phyloP scores from a whole-genome alignment of 1,139 yeast species.

The Kurtzmaniella quercitrusa region DNA sequence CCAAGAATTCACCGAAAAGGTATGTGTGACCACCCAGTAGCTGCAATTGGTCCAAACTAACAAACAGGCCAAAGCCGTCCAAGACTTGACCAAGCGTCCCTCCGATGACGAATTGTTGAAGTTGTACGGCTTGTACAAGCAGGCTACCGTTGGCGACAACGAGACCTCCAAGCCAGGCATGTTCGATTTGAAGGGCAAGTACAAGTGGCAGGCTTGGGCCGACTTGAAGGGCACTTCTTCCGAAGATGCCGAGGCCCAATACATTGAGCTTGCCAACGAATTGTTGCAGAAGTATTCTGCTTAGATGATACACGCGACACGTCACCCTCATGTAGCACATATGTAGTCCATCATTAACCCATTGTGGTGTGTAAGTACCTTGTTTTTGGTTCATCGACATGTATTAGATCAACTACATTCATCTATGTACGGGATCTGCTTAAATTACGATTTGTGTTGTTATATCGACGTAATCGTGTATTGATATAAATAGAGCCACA shows the following conservation, averaged over 20 bases:
- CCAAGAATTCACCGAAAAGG: slow-evolving; percentile 50
- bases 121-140: slow-evolving; percentile 89
- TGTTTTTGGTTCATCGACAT: too few species aligned
- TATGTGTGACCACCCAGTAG: slow-evolving; percentile 20
- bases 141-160: slow-evolving; percentile 96
- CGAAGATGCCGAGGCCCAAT: slow-evolving; percentile 87
- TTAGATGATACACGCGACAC: slow-evolving; percentile 9
- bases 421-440: too few species aligned
- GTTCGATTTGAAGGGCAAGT: slow-evolving; percentile 90
- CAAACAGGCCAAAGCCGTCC: slow-evolving; percentile 71
- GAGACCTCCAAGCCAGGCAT: slow-evolving; percentile 78
- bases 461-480: too few species aligned
- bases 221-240: slow-evolving; percentile 78
- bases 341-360: too few species aligned
- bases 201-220: slow-evolving; percentile 98
- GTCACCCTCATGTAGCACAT: too few species aligned
- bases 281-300: slow-evolving; percentile 47
- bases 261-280: slow-evolving; percentile 71
- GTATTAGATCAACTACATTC: too few species aligned
- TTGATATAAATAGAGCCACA: too few species aligned
- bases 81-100: slow-evolving; percentile 72
- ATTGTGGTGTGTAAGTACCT: too few species aligned
- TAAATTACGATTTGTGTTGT: too few species aligned
- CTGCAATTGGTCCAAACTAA: slow-evolving; percentile 10
- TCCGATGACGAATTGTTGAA: slow-evolving; percentile 79